phyloP scores from a whole-genome alignment of 208 protist species.

The Angomonas deanei region DNA sequence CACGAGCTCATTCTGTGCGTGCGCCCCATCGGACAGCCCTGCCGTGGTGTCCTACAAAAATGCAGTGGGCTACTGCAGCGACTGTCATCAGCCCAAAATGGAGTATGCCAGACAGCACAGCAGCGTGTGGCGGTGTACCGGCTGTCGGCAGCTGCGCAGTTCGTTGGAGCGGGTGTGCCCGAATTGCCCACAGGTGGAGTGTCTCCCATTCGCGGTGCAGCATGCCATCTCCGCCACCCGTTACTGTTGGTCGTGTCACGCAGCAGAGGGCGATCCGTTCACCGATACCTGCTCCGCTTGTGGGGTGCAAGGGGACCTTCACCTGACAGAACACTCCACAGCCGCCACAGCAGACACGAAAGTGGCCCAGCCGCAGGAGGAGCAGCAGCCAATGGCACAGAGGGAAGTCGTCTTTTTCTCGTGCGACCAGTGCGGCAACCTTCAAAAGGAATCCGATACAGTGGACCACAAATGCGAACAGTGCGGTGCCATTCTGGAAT shows the following conservation, averaged over 20 bases:
- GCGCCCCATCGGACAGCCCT: not conserved
- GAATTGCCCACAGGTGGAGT: constrained; percentile 77
- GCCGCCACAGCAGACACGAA: not conserved
- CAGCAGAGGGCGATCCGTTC: constrained; percentile 39
- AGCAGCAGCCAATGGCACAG: not conserved
- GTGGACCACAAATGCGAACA: not conserved
- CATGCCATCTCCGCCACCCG: constrained; percentile 11
- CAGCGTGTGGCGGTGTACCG: constrained; percentile 55
- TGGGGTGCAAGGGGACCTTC: constrained; percentile 5
- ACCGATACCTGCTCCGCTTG: constrained; percentile 7
- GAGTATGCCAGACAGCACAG: constrained; percentile 31
- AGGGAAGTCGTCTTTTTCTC: not conserved
- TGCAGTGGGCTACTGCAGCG: constrained; percentile 38
- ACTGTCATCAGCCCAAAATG: constrained; percentile 25
- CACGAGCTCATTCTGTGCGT: constrained; percentile 10
- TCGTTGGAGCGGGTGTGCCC: constrained; percentile 75
- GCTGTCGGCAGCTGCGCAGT: constrained; percentile 62
- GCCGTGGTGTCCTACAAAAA: constrained; percentile 21
- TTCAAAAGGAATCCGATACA: not conserved
- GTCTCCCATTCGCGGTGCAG: constrained; percentile 39
- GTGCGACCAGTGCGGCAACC: constrained; percentile 2
- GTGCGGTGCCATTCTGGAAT: not conserved
- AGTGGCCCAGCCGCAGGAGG: not conserved
- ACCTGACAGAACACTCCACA: not conserved
- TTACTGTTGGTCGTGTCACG: constrained; percentile 28